Evolutionary conservation across 2,329 filamentous ascomycete genomes (phyloP), one percentile per base, ranked within the genome.

Genomic region (Pyrenochaeta sp.): DNA sequence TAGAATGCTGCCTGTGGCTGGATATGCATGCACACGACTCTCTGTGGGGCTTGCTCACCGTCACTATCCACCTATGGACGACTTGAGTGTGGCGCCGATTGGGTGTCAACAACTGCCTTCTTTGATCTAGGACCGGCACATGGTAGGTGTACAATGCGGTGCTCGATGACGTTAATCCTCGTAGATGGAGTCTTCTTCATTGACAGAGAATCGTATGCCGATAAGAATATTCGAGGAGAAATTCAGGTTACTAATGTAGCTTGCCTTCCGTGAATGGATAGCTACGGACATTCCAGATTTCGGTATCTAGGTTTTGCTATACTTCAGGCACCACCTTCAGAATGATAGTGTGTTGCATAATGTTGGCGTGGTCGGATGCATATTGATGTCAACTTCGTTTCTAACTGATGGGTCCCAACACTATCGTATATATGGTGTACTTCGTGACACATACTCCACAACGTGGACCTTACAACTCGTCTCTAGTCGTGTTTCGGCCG

Each of bases 11-110:
- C 34, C 52, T 57, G 36, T 53, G 36, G 53, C 37, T 54, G 39
- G n/a, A 44, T 40, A 52, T 58, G 54, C 58, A 61, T 34, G 40
- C 19, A 57, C 32, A 63, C 58, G 58, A 55, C 50, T 43, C 42
- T 24, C 52, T 58, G 60, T 54, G 60, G 60, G 60, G 60, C 59
- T 42, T 40, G 28, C 28, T 53, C 45, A 30, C 36, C 50, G 37
- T 50, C 36, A 49, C 42, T 49, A 30, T 22, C 28, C 34, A 34
- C 27, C 22, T 32, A 37, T 51, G 37, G 39, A 22, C 28, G 13
- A 45, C 27, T n/a, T 15, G 37, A 42, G 28, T 52, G 50, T 36
- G 50, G 54, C 52, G 52, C 54, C 54, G 50, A 63, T 63, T 61
- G 58, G 61, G 19, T 32, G 44, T 49, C 46, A 22, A 43, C 32